Evolutionary conservation across 179 eudicot genomes (phyloP).

Genomic region (Vitellaria paradoxa): DNA sequence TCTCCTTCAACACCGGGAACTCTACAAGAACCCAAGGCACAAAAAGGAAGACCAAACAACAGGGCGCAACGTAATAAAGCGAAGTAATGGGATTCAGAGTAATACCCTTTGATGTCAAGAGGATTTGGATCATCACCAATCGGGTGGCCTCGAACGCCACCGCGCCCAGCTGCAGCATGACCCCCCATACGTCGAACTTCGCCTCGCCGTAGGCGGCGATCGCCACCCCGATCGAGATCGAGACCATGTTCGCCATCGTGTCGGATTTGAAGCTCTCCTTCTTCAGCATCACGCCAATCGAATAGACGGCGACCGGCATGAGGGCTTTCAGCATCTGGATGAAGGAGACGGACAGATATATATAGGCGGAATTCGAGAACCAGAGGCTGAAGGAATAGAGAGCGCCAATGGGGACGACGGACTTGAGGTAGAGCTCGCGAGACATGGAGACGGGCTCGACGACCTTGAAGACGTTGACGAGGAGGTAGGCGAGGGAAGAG

Average conservation of each 20-base stretch:
- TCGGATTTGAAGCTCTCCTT: constrained; percentile 26
- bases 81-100: constrained; percentile 43
- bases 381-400: constrained; percentile 43
- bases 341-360: no score
- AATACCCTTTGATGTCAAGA: constrained; percentile 38
- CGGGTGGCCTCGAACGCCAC: constrained; percentile 48
- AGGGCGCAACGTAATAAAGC: constrained; percentile 46
- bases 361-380: no score
- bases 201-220: constrained; percentile 32
- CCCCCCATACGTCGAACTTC: constrained; percentile 41
- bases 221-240: background rate
- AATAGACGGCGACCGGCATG: constrained; percentile 67
- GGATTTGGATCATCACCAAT: constrained; percentile 46
- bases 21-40: constrained; percentile 53
- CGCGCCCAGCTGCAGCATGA: constrained; percentile 40
- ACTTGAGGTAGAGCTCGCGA: constrained; percentile 34
- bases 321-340: constrained; percentile 53
- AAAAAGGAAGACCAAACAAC: constrained; percentile 34
- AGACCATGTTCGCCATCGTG: constrained; percentile 46
- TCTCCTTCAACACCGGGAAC: constrained; percentile 26
- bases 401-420: constrained; percentile 53
- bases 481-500: constrained; percentile 42
- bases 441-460: constrained; percentile 24
- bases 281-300: constrained; percentile 28
- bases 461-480: constrained; percentile 36